Percentiles rank a stretch among this genome's conserved stretches.
phyloP scores from a whole-genome alignment of 164 flowering plant species.

The Chimonanthus praecox region DNA sequence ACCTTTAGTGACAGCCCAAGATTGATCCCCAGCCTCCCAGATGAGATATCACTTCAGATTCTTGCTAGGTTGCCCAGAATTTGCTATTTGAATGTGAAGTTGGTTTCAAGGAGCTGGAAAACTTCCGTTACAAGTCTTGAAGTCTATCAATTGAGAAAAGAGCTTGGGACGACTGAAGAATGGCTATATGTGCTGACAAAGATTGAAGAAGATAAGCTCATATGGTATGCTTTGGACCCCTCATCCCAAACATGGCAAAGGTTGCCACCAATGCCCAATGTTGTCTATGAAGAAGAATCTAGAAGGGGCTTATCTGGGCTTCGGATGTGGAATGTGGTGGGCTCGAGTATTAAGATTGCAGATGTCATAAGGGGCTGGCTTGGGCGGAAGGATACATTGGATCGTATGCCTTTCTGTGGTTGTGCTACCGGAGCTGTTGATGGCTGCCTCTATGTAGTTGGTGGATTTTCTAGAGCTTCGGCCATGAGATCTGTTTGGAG shows the following conservation, averaged over 20 bases:
- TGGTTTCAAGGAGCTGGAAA: conserved; percentile 75
- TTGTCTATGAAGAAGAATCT: conserved; percentile 36
- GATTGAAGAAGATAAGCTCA: conserved; percentile 45
- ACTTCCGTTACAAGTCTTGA: conserved; percentile 46
- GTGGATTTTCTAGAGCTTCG: conserved; percentile 67
- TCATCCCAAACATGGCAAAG: conserved; percentile 56
- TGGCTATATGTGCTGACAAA: conserved; percentile 72
- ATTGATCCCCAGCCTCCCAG: conserved; percentile 77
- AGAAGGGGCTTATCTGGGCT: conserved; percentile 33
- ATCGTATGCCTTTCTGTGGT: conserved; percentile 65
- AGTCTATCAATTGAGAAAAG: conserved; percentile 52
- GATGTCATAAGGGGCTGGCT: conserved; percentile 66
- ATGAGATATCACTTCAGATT: conserved; percentile 78
- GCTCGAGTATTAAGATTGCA: conserved; percentile 44
- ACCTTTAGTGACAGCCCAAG: conserved; percentile 34
- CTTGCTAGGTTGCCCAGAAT: conserved; percentile 76
- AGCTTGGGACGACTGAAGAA: conserved; percentile 67
- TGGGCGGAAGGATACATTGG: conserved; percentile 49
- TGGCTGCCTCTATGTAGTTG: conserved; percentile 80
- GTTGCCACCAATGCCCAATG: conserved; percentile 70
- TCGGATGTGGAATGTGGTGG: conserved; percentile 44
- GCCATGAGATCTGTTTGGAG: conserved; percentile 68
- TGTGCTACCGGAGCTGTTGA: conserved; percentile 72
- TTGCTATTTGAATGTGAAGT: conserved; percentile 36
- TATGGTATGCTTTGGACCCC: conserved; percentile 79